Conservation (phyloP, 1,284 basidiomycete genomes). For the Agroathelia rolfsii region DNA sequence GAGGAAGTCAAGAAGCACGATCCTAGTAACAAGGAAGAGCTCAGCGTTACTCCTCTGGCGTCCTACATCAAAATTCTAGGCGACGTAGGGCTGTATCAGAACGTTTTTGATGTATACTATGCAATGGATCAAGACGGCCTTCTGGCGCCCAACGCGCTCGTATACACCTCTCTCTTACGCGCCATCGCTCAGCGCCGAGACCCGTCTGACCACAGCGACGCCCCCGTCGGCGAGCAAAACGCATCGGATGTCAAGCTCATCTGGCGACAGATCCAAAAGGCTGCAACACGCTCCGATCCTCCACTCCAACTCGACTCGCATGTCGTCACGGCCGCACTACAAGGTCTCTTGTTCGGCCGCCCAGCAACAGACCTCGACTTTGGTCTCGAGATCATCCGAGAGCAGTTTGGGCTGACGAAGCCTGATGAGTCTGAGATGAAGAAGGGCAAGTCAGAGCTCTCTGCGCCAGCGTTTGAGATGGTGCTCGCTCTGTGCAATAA, state of each 20-base stretch:
- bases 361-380: conserved; percentile 47
- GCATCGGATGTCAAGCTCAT: conserved; percentile 53
- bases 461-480: conserved; percentile 36
- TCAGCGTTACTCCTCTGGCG: conserved; percentile 37
- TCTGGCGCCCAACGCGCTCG: conserved; percentile 40
- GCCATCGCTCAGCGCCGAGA: conserved; percentile 28
- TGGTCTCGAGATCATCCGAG: conserved; percentile 49
- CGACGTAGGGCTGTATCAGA: conserved; percentile 42
- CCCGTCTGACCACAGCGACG: conserved; percentile 16
- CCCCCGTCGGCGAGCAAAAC: conserved; percentile 21
- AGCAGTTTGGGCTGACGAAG: conserved; percentile 51
- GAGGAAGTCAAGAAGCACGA: conserved; percentile 36
- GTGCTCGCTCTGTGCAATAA: conserved; percentile 46
- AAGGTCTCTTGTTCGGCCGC: conserved; percentile 42
- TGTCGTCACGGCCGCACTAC: conserved; percentile 38
- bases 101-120: conserved; percentile 66
- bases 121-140: conserved; percentile 47
- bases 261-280: conserved; percentile 53
- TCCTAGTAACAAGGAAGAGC: conserved; percentile 30
- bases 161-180: conserved; percentile 55
- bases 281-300: conserved; percentile 30
- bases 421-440: conserved; percentile 31
- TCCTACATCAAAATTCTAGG: conserved; percentile 58
- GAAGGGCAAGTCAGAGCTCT: conserved; percentile 29
- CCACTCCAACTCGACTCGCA: conserved; percentile 41